A percentile compares a stretch with the other conserved stretches of the same genome.
Evolutionary conservation across 1,284 basidiomycete genomes (phyloP).

Genomic region (Marasmius oreades): DNA sequence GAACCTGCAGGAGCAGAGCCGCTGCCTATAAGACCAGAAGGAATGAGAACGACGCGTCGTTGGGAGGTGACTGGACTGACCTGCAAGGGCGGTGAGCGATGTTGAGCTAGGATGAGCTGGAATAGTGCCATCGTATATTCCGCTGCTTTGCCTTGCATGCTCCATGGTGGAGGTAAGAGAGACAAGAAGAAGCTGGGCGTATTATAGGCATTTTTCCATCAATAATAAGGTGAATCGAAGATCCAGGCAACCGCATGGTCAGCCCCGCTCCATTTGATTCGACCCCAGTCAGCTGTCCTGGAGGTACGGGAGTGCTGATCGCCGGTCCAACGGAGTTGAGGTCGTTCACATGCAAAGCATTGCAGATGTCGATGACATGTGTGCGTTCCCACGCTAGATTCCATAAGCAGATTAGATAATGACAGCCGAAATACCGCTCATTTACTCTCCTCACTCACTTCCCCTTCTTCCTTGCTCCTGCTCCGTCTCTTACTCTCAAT

Average conservation of each 20-base stretch:
- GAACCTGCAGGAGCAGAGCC: constrained; percentile 35
- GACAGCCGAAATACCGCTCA: too few relatives aligned
- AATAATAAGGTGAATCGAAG: background rate
- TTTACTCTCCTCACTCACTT: constrained; percentile 37
- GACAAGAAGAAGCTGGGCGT: constrained; percentile 15
- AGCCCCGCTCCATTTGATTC: background rate
- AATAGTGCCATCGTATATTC: constrained; percentile 31
- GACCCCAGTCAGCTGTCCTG: background rate
- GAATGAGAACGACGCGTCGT: constrained; percentile 1
- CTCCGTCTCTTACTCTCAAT: constrained; percentile 19
- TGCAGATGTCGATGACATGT: too few relatives aligned
- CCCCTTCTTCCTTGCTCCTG: constrained; percentile 40
- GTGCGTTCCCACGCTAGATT: too few relatives aligned
- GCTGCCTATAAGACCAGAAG: constrained; percentile 28
- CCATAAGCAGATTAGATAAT: too few relatives aligned
- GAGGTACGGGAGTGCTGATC: too few relatives aligned
- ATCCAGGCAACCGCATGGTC: background rate
- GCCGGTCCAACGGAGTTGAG: too few relatives aligned
- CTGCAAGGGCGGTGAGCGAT: constrained; percentile 24
- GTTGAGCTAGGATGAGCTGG: constrained; percentile 30
- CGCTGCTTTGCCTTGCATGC: constrained; percentile 33
- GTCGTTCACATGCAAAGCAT: too few relatives aligned
- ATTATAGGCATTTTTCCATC: constrained; percentile 9
- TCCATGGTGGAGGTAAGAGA: constrained; percentile 35
- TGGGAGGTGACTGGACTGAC: constrained; percentile 23